These are phyloP conservation scores for Byssoonygena ceratinophila DNA, from an alignment of 2,329 filamentous ascomycete species.

Conservation along the genomic window DNA sequence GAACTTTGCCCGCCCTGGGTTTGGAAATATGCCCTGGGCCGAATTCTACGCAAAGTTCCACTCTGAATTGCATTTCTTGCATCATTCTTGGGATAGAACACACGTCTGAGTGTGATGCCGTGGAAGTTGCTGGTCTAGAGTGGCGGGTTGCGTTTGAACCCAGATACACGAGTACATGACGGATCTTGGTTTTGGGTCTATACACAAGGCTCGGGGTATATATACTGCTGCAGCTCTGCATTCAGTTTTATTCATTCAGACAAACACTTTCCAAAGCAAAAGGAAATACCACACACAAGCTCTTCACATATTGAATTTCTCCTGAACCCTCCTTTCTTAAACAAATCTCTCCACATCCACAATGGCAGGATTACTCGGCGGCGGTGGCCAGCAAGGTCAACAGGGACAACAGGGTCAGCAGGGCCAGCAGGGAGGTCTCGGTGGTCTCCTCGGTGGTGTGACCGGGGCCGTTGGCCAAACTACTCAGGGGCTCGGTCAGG, in stretches of 20 bases:
- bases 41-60: background rate
- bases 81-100: background rate
- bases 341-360: background rate
- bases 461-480: slow-evolving; percentile 12
- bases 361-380: slow-evolving; percentile 10
- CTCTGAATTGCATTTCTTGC: no score
- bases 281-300: background rate
- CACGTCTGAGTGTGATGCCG: background rate
- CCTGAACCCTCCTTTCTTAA: background rate
- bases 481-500: slow-evolving; percentile 8
- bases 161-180: background rate
- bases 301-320: no score
- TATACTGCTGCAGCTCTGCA: background rate
- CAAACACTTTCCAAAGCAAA: no score
- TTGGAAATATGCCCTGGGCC: background rate
- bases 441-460: slow-evolving; percentile 11
- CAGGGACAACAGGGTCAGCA: background rate
- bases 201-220: background rate
- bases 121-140: no score
- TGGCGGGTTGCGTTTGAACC: no score
- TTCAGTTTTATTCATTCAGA: no score
- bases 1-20: background rate
- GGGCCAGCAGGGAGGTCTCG: slow-evolving; percentile 7
- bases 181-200: background rate
- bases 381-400: background rate